These are phyloP conservation scores for Cercospora zeina DNA, from an alignment of 2,329 filamentous ascomycete species.

Conservation along the genomic window DNA sequence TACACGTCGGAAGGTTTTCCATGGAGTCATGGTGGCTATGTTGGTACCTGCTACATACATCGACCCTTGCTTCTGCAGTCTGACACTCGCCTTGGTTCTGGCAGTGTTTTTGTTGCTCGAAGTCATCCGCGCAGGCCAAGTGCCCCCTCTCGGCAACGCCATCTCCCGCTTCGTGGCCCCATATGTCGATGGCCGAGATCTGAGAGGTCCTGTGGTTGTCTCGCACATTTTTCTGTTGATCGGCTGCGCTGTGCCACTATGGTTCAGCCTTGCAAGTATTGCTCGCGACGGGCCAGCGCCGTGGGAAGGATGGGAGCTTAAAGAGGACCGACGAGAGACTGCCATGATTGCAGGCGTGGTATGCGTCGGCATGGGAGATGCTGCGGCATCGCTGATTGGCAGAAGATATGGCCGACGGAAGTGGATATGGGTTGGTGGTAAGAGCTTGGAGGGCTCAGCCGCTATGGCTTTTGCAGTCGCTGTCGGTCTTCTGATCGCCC, in stretches of 20 bases:
- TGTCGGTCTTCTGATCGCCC: conserved; percentile 67
- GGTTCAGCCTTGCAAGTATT: conserved; percentile 77
- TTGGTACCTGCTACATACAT: conserved; percentile 82
- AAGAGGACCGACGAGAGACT: conserved; percentile 61
- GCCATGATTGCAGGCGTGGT: conserved; percentile 91
- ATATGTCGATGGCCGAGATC: conserved; percentile 90
- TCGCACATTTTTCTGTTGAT: conserved; percentile 95
- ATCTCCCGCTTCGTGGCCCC: conserved; percentile 85
- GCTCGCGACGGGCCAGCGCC: conserved; percentile 57
- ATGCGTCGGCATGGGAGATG: conserved; percentile 93
- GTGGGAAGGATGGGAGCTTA: conserved; percentile 73
- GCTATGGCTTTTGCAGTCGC: conserved; percentile 83
- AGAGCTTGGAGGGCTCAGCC: conserved; percentile 81
- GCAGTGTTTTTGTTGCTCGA: conserved; percentile 86
- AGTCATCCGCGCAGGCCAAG: conserved; percentile 82
- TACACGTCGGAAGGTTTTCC: conserved; percentile 93
- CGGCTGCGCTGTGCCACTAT: conserved; percentile 90
- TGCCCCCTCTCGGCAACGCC: conserved; percentile 83
- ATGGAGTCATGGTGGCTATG: conserved; percentile 98
- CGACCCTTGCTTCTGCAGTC: conserved; percentile 77
- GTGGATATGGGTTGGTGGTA: conserved; percentile 96
- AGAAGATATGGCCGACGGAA: conserved; percentile 81
- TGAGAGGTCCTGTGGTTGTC: conserved; percentile 90
- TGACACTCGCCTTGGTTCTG: conserved; percentile 77
- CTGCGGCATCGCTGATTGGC: conserved; percentile 86